These are phyloP conservation scores for Calocera viscosa DNA, from an alignment of 768 basidiomycete species.

Conservation along the genomic window DNA sequence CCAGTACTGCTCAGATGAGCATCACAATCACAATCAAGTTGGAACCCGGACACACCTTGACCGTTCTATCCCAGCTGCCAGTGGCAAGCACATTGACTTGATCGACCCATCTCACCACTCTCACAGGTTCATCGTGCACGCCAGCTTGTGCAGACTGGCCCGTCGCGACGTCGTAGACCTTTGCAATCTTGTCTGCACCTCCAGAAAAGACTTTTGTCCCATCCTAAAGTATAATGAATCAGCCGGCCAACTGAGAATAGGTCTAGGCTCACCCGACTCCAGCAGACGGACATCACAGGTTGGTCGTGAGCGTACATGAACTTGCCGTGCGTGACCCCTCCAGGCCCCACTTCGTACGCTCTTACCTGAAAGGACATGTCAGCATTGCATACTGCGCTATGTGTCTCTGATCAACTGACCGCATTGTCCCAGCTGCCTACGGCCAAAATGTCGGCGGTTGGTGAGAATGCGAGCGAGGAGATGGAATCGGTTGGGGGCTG, in stretches of 20 bases:
- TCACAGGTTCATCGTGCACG: conserved; percentile 28
- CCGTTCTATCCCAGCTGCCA: conserved; percentile 35
- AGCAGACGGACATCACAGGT: conserved; percentile 30
- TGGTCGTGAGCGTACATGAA: conserved; percentile 32
- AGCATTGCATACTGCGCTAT: not conserved
- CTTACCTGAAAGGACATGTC: not conserved
- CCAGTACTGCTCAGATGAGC: conserved; percentile 28
- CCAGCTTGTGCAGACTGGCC: conserved; percentile 27
- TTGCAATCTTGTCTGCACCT: conserved; percentile 33
- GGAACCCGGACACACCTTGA: conserved; percentile 25
- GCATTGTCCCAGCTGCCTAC: conserved; percentile 93
- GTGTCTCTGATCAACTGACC: conserved; percentile 33
- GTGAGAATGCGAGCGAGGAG: conserved; percentile 71
- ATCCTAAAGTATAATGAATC: conserved; percentile 18
- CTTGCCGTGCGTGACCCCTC: conserved; percentile 19
- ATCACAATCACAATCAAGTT: not conserved
- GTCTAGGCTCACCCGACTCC: conserved; percentile 27
- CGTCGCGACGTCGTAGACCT: conserved; percentile 29
- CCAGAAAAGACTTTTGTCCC: conserved; percentile 31
- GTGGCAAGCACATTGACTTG: conserved; percentile 25
- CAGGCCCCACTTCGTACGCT: not conserved
- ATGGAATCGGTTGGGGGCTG: conserved; percentile 81
- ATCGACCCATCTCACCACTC: conserved; percentile 19
- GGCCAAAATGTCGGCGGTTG: conserved; percentile 76
- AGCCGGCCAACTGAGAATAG: not conserved